Conservation (phyloP, 2,329 filamentous ascomycete species). For the Stachybotrys elegans region DNA sequence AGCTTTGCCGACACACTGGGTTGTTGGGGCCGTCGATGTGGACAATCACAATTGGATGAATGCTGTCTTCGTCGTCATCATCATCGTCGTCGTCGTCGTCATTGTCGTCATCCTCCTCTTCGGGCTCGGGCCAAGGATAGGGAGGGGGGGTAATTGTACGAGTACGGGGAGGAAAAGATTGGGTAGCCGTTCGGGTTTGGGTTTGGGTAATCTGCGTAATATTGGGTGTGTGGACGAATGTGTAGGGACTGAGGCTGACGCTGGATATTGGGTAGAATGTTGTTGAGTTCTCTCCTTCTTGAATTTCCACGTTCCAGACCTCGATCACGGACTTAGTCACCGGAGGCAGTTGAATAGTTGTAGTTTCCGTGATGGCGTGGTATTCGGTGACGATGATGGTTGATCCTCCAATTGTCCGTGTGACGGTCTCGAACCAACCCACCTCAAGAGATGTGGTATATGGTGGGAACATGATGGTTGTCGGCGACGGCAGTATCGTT, state of each 20-base stretch:
- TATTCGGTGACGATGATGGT: background rate
- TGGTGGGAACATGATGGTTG: conserved; percentile 1
- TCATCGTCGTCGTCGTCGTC: too few species aligned
- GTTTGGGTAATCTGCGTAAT: too few species aligned
- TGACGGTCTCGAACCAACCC: background rate
- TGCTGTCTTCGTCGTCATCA: too few species aligned
- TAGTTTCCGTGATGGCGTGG: background rate
- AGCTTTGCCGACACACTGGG: too few species aligned
- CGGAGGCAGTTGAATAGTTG: background rate
- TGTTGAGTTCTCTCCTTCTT: background rate
- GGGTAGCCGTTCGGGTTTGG: background rate
- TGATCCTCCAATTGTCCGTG: background rate
- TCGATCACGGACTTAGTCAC: conserved; percentile 1
- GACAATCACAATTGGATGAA: too few species aligned
- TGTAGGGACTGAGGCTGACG: background rate
- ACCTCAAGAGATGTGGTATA: conserved; percentile 3
- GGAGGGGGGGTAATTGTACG: background rate
- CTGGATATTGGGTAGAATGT: background rate
- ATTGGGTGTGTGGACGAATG: background rate
- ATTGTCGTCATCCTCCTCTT: too few species aligned
- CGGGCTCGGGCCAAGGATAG: background rate
- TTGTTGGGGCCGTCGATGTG: too few species aligned
- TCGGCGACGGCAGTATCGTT: background rate
- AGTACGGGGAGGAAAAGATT: background rate
- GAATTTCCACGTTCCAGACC: background rate